phyloP scores from a whole-genome alignment of 1,139 yeast species.

The Hansenula lynferdii region DNA sequence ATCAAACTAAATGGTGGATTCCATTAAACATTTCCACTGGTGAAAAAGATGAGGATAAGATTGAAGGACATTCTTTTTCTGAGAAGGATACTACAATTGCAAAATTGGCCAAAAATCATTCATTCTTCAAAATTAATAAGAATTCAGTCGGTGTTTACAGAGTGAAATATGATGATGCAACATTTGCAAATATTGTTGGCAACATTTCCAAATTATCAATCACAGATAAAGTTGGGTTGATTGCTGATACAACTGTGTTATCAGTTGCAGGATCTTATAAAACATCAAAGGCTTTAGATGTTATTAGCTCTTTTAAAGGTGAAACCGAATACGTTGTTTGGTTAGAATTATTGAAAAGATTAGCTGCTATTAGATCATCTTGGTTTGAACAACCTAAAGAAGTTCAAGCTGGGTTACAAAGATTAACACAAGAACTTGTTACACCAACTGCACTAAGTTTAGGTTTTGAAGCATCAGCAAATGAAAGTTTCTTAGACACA shows the following conservation, averaged over 20 bases:
- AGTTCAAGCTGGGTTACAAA: conserved; percentile 33
- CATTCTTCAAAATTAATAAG: conserved; percentile 56
- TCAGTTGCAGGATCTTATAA: conserved; percentile 55
- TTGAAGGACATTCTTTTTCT: conserved; percentile 37
- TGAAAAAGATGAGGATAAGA: conserved; percentile 7
- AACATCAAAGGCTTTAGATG: conserved; percentile 44
- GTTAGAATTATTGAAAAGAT: conserved; percentile 48
- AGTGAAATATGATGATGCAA: conserved; percentile 52
- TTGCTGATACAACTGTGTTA: conserved; percentile 58
- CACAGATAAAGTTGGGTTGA: conserved; percentile 61
- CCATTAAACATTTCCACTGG: conserved; percentile 50
- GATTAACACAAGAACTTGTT: conserved; percentile 39
- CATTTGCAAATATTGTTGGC: conserved; percentile 39
- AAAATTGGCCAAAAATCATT: conserved; percentile 17
- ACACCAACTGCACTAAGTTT: conserved; percentile 37
- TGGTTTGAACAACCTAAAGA: conserved; percentile 43
- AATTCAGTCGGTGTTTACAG: conserved; percentile 63
- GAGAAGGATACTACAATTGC: conserved; percentile 34
- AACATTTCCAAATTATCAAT: conserved; percentile 41
- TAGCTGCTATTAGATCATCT: conserved; percentile 37
- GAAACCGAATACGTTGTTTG: conserved; percentile 62
- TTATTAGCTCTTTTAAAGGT: conserved; percentile 38
- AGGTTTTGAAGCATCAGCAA: conserved; percentile 29
- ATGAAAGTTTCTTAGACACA: conserved; percentile 39
- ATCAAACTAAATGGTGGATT: conserved; percentile 66